phyloP scores from a whole-genome alignment of 179 eudicot genomes.

The Spinacia oleracea region DNA sequence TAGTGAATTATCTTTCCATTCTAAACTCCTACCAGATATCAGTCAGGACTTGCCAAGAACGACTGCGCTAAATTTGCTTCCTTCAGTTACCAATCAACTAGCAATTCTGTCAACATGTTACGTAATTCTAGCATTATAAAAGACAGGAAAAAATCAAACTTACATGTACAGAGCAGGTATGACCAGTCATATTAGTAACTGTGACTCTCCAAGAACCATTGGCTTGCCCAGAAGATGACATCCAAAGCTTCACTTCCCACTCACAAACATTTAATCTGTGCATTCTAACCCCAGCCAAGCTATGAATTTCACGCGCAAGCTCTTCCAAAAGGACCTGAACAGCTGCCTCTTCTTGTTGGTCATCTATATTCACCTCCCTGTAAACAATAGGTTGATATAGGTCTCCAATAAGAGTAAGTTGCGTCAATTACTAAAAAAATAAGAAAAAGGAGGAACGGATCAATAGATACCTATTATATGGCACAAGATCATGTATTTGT shows the following conservation, averaged over 20 bases:
- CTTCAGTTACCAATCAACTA: neutral
- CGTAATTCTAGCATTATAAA: neutral
- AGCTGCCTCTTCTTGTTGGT: slow-evolving; percentile 60
- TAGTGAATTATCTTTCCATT: neutral
- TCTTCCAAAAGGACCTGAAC: slow-evolving; percentile 67
- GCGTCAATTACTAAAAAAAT: neutral
- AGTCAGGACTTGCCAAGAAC: neutral
- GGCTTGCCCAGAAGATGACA: slow-evolving; percentile 77
- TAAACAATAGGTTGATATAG: slow-evolving; percentile 18
- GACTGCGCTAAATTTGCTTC: neutral
- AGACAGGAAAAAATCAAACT: slow-evolving; percentile 29
- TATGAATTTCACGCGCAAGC: slow-evolving; percentile 75
- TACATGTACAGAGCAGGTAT: slow-evolving; percentile 91
- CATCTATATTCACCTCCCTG: slow-evolving; percentile 65
- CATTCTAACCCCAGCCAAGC: slow-evolving; percentile 81
- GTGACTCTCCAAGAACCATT: slow-evolving; percentile 96
- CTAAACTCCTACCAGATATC: neutral
- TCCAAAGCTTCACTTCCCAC: slow-evolving; percentile 97
- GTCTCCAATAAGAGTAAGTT: slow-evolving; percentile 15
- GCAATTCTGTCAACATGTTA: neutral
- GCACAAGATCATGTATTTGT: slow-evolving; percentile 81
- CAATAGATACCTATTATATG: slow-evolving; percentile 61
- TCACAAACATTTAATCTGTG: slow-evolving; percentile 87
- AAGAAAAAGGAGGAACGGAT: neutral
- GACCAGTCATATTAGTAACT: slow-evolving; percentile 92